phyloP scores from a whole-genome alignment of 805 yeast species.

The Yamadazyma scolyti region DNA sequence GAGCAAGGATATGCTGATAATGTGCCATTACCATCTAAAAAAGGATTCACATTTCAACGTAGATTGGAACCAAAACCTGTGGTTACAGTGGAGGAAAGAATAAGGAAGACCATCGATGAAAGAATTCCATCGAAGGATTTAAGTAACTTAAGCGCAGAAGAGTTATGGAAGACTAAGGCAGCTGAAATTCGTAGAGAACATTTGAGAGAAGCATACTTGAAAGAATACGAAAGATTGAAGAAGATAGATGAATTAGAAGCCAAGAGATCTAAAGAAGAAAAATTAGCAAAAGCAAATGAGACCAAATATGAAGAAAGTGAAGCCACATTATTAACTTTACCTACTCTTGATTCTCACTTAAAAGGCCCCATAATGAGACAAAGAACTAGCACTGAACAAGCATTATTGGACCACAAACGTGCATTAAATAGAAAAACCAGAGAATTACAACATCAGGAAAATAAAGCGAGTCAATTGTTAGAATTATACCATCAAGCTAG shows the following conservation, averaged over 20 bases:
- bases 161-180: constrained; percentile 47
- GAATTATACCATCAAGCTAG: constrained; percentile 70
- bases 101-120: constrained; percentile 51
- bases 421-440: constrained; percentile 58
- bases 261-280: constrained; percentile 19
- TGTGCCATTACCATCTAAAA: constrained; percentile 62
- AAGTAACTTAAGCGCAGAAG: constrained; percentile 23
- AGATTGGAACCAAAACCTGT: constrained; percentile 50
- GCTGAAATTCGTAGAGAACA: constrained; percentile 71
- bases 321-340: constrained; percentile 67
- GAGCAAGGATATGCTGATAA: constrained; percentile 69
- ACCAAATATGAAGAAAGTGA: constrained; percentile 41
- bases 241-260: constrained; percentile 32
- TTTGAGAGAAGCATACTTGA: constrained; percentile 56
- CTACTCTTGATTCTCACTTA: constrained; percentile 68
- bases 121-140: constrained; percentile 27
- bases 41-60: constrained; percentile 43
- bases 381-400: constrained; percentile 69
- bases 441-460: constrained; percentile 50
- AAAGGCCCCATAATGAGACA: constrained; percentile 67
- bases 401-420: constrained; percentile 55
- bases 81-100: constrained; percentile 57
- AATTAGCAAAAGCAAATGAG: constrained; percentile 18
- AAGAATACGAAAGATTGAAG: constrained; percentile 49
- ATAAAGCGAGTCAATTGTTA: constrained; percentile 54